Evolutionary conservation across 345 rosid species (phyloP).

Genomic region (Corymbia maculata): DNA sequence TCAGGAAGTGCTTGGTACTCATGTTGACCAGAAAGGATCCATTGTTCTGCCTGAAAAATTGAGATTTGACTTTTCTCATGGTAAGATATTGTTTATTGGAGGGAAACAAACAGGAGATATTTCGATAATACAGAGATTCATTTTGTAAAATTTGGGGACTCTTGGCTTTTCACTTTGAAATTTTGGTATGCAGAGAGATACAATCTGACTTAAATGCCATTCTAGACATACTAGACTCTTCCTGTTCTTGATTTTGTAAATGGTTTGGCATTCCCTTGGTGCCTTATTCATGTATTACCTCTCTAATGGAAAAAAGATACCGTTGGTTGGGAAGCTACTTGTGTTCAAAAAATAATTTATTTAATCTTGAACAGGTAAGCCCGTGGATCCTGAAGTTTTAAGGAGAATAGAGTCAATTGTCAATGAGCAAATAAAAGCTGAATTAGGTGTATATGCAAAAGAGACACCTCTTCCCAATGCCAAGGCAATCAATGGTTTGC

Average conservation of each 20-base stretch:
- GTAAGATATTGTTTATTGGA: constrained; percentile 25
- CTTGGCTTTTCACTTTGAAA: not conserved
- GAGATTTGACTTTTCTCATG: constrained; percentile 96
- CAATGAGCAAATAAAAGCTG: constrained; percentile 77
- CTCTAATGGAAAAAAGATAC: not conserved
- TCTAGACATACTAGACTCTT: not conserved
- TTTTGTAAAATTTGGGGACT: not conserved
- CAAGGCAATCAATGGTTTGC: constrained; percentile 61
- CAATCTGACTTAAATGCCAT: not conserved
- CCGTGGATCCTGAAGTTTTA: constrained; percentile 68
- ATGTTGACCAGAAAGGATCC: constrained; percentile 97
- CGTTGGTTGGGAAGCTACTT: not conserved
- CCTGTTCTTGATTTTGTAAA: not conserved
- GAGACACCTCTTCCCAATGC: constrained; percentile 79
- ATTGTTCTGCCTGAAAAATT: constrained; percentile 94
- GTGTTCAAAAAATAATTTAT: not conserved
- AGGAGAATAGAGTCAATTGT: constrained; percentile 82
- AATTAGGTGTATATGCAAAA: constrained; percentile 75
- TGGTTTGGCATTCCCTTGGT: not conserved
- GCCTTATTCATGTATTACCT: not conserved
- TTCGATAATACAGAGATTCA: not conserved
- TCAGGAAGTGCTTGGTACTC: constrained; percentile 93
- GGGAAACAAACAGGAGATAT: not conserved
- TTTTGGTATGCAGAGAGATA: not conserved
- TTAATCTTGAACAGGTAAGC: constrained; percentile 48